Conservation (phyloP, 805 yeast species). For the Millerozyma acaciae region DNA sequence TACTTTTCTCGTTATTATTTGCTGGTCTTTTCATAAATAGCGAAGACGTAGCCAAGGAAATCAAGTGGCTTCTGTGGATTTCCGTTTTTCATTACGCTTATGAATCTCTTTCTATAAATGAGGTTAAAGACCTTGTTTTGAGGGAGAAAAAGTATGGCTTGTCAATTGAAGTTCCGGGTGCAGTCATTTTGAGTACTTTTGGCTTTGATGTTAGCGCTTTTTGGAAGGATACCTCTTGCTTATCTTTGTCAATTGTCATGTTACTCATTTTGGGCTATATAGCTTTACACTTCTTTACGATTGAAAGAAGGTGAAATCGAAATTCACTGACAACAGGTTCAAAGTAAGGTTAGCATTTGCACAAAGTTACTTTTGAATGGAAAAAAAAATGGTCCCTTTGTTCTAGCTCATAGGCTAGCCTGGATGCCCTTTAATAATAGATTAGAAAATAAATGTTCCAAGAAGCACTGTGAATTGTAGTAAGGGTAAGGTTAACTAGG, state of each 20-base stretch:
- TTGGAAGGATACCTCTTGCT: conserved; percentile 57
- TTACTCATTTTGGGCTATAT: conserved; percentile 71
- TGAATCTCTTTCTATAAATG: conserved; percentile 89
- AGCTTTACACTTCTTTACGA: conserved; percentile 66
- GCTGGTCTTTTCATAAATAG: conserved; percentile 93
- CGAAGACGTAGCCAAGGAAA: conserved; percentile 47
- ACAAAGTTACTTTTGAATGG: too few relatives aligned
- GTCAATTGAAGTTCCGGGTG: conserved; percentile 95
- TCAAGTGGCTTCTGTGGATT: conserved; percentile 74
- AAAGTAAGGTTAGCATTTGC: too few relatives aligned
- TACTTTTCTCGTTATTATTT: conserved; percentile 81
- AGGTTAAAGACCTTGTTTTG: conserved; percentile 79
- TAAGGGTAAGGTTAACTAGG: too few relatives aligned
- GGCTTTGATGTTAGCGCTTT: conserved; percentile 86
- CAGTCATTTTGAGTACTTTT: conserved; percentile 91
- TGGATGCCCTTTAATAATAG: too few relatives aligned
- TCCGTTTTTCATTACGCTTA: conserved; percentile 95
- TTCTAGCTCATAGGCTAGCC: too few relatives aligned
- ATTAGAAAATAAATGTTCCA: too few relatives aligned
- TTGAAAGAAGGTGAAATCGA: conserved; percentile 81
- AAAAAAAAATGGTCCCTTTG: too few relatives aligned
- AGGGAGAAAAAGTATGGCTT: conserved; percentile 89
- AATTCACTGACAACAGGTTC: too few relatives aligned
- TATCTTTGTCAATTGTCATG: conserved; percentile 52
- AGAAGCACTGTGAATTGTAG: too few relatives aligned